Percentiles rank a stretch among this genome's conserved stretches.
Evolutionary conservation across 495 filamentous ascomycete species (phyloP).

Genomic region (Cercophora samala): DNA sequence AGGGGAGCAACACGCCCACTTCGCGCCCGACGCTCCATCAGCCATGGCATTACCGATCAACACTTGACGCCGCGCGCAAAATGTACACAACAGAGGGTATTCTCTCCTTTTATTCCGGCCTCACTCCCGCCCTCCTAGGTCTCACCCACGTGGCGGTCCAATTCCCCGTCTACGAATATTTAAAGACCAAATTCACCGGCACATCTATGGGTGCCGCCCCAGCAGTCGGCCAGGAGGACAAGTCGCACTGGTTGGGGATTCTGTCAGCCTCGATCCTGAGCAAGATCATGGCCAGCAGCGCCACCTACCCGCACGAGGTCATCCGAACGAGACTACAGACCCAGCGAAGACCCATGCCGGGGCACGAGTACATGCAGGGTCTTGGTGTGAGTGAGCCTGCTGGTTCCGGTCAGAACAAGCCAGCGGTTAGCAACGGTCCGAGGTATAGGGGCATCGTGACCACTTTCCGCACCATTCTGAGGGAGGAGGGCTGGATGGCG

Average conservation of each 20-base stretch:
- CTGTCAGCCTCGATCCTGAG: conserved; percentile 86
- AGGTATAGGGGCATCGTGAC: conserved; percentile 79
- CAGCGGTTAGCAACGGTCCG: conserved; percentile 30
- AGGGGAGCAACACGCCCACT: conserved; percentile 46
- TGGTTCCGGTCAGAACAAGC: not conserved
- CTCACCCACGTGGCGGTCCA: conserved; percentile 96
- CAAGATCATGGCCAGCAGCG: conserved; percentile 90
- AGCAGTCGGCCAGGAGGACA: conserved; percentile 32
- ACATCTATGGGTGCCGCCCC: conserved; percentile 70
- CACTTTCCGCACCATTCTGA: conserved; percentile 77
- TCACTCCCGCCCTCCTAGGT: conserved; percentile 86
- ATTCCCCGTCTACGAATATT: conserved; percentile 91
- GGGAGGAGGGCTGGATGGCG: conserved; percentile 91
- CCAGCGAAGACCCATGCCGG: conserved; percentile 62
- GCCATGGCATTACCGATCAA: conserved; percentile 87
- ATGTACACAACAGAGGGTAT: conserved; percentile 92
- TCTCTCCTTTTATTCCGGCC: conserved; percentile 89
- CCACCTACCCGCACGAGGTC: conserved; percentile 97
- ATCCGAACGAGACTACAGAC: conserved; percentile 87
- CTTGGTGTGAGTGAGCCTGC: conserved; percentile 37
- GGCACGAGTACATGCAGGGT: conserved; percentile 62
- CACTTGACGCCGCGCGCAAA: conserved; percentile 84
- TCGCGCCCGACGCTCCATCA: conserved; percentile 50
- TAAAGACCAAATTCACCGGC: conserved; percentile 88
- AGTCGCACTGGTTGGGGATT: conserved; percentile 61